Conservation (phyloP, 2,329 filamentous ascomycete species). For the Spiromastix sp. region DNA sequence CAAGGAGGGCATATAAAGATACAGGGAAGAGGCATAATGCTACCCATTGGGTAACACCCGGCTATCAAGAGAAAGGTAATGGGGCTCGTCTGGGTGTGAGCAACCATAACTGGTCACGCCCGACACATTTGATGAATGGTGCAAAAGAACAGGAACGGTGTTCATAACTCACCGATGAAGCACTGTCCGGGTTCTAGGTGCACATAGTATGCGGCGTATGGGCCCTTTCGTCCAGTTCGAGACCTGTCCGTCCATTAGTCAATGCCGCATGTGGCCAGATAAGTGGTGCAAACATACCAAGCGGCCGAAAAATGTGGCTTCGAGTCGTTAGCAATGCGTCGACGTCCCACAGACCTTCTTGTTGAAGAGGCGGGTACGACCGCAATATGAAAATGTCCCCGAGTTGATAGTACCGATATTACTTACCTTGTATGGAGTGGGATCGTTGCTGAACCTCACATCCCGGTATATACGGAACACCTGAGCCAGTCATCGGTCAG, state of each 20-base stretch:
- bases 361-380: too few species aligned
- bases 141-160: too few species aligned
- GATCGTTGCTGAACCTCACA: constrained; percentile 72
- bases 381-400: too few species aligned
- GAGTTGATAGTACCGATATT: too few species aligned
- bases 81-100: too few species aligned
- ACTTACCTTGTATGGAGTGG: constrained; percentile 75
- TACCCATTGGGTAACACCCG: too few species aligned
- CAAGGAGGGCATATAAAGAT: neutral
- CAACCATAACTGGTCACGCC: too few species aligned
- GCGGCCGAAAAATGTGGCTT: constrained; percentile 74
- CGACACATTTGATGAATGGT: too few species aligned
- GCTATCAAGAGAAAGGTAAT: too few species aligned
- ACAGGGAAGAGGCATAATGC: neutral
- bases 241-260: constrained; percentile 42
- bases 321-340: constrained; percentile 14
- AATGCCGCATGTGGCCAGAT: too few species aligned
- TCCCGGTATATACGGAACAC: constrained; percentile 82
- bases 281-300: constrained; percentile 49
- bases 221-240: constrained; percentile 74
- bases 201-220: constrained; percentile 81
- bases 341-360: neutral
- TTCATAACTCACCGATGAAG: constrained; percentile 55
- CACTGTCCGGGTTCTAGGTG: constrained; percentile 63
- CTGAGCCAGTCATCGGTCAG: constrained; percentile 23